These are phyloP conservation scores for Fraxinus cuspidata DNA, from an alignment of 257 asterid species.

Conservation along the genomic window DNA sequence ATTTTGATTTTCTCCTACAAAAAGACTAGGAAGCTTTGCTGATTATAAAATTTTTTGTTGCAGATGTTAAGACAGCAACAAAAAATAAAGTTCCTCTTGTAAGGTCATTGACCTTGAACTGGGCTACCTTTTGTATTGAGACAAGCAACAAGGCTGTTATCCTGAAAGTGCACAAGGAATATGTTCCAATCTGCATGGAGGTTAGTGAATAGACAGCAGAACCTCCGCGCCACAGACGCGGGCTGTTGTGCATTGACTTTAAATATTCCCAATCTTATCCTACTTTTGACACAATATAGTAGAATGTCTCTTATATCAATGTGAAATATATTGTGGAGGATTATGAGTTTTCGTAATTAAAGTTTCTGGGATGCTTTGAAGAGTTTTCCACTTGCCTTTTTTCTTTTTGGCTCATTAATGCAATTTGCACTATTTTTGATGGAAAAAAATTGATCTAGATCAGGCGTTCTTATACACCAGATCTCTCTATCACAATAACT, in stretches of 20 bases:
- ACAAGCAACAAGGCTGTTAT: conserved; percentile 83
- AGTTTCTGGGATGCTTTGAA: background rate
- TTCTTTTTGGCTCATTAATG: background rate
- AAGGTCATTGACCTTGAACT: conserved; percentile 82
- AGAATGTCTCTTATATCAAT: conserved; percentile 13
- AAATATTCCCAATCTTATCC: background rate
- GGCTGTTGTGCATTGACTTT: background rate
- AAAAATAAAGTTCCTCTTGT: conserved; percentile 99
- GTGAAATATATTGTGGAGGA: conserved; percentile 1
- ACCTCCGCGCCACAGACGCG: conserved; percentile 7
- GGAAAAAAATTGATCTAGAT: background rate
- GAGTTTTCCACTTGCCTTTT: background rate
- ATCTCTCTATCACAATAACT: background rate
- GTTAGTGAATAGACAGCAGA: conserved; percentile 46
- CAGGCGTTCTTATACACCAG: background rate
- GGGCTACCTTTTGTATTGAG: conserved; percentile 97
- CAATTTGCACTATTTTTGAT: background rate
- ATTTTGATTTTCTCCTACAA: conserved; percentile 1
- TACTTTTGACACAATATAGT: conserved; percentile 10
- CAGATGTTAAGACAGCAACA: conserved; percentile 91
- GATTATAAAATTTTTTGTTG: conserved; percentile 33
- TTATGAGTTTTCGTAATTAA: background rate
- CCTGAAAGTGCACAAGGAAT: conserved; percentile 93
- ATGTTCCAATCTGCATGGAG: conserved; percentile 98
- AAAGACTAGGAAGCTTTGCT: conserved; percentile 12